Base-by-base conservation (phyloP, 768 basidiomycete species). In the Filobasidium floriforme region DNA sequence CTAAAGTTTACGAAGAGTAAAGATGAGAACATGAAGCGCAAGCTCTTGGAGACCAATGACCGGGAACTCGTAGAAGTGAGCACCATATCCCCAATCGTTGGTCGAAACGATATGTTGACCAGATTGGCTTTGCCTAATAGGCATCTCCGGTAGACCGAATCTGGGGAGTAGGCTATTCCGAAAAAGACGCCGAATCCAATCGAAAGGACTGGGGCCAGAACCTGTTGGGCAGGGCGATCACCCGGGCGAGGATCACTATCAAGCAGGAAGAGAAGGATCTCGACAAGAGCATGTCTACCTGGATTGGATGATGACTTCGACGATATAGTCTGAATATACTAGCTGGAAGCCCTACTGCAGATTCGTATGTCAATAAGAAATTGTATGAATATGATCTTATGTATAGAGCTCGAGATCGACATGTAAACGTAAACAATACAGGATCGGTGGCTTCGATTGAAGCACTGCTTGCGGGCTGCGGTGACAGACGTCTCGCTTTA, bases 41-140 rank as follows among this genome's bases (percentile, higher is more conserved):
- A 57, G 54, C 26, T 57, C 6, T 15, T 57, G 22, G 54, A 57
- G 19, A 57, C 54, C 26, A 22, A 32, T 5, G 54, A 57, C 15
- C 22, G 54, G 15, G 54, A 57, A 57, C 54, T 57, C 12, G 54
- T 57, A 28, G 54, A 57, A 57, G 54, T 57, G 29, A 57, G 29
- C 46, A 4, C 32, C 9, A 37, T 24, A 4, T 5, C 46, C 26
- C 29, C 29, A 1, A 15, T 26, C 29, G 54, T 24, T 22, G 10
- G 26, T 54, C 22, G 18, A 54, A 9, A 11, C 22, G 15, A 4
- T 7, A 57, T 24, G 18, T 24, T 54, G 26, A 10, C 10, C 52
- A 10, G 43, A 44, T 10, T 44, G 43, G 43, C 10, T 54, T 54
- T 10, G 22, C 22, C 22, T 10, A 54, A 54, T 12, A 49, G 54